These are phyloP conservation scores for Venturia asperata DNA, from an alignment of 2,329 filamentous ascomycete species.

Conservation along the genomic window DNA sequence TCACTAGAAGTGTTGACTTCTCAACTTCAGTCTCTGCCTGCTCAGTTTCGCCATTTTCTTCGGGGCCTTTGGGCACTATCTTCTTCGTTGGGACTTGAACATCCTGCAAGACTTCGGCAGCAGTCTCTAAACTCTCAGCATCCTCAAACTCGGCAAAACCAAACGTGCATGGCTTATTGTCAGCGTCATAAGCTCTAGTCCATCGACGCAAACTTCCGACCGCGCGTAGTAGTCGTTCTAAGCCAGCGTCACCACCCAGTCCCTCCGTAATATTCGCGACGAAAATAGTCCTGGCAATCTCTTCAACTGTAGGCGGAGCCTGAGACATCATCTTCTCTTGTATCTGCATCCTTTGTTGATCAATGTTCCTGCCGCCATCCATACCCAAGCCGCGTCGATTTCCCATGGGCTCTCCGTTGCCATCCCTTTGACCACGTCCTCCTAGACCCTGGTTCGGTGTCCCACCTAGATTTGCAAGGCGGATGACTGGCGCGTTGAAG, in stretches of 20 bases:
- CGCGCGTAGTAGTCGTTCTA: conserved; percentile 71
- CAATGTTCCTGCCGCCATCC: conserved; percentile 36
- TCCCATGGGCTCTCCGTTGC: conserved; percentile 34
- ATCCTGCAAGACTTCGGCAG: conserved; percentile 76
- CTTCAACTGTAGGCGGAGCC: conserved; percentile 77
- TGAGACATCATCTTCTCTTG: conserved; percentile 65
- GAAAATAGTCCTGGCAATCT: conserved; percentile 86
- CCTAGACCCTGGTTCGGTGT: conserved; percentile 49
- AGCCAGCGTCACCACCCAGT: conserved; percentile 64
- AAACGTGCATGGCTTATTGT: conserved; percentile 77
- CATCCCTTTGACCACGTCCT: conserved; percentile 43
- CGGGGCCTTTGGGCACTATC: conserved; percentile 37
- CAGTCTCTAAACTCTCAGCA: conserved; percentile 75
- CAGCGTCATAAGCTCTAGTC: conserved; percentile 71
- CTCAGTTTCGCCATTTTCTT: conserved; percentile 30
- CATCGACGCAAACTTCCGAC: conserved; percentile 76
- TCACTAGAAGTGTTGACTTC: conserved; percentile 62
- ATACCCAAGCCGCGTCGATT: conserved; percentile 50
- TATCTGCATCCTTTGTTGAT: conserved; percentile 59
- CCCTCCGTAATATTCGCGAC: conserved; percentile 79
- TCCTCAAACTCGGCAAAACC: conserved; percentile 96
- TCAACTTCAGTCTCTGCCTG: conserved; percentile 49
- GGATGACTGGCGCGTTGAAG: conserved; percentile 93
- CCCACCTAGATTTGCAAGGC: conserved; percentile 68
- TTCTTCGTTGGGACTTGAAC: conserved; percentile 75